phyloP scores from a whole-genome alignment of 1,284 basidiomycete species.

The Blastosporella zonata region DNA sequence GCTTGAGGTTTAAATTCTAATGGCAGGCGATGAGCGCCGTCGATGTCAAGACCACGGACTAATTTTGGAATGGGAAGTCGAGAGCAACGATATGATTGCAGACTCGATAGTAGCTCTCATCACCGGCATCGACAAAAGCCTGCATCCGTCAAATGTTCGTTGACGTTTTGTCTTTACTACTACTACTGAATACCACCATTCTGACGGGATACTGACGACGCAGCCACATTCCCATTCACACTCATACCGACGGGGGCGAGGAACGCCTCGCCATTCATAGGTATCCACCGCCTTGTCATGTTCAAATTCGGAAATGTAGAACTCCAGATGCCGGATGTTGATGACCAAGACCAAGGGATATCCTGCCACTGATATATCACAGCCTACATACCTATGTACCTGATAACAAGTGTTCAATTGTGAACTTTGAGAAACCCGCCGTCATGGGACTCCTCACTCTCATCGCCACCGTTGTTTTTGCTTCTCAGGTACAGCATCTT shows the following conservation, averaged over 20 bases:
- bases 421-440: slow-evolving; percentile 25
- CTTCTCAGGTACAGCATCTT: slow-evolving; percentile 21
- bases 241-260: too few relatives aligned
- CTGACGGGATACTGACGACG: slow-evolving; percentile 47
- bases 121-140: slow-evolving; percentile 90
- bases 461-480: slow-evolving; percentile 17
- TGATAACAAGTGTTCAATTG: too few relatives aligned
- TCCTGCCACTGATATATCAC: too few relatives aligned
- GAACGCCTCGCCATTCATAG: slow-evolving; percentile 44
- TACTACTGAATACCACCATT: slow-evolving; percentile 2
- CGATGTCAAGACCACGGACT: slow-evolving; percentile 89
- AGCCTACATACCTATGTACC: too few relatives aligned
- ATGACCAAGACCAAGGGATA: slow-evolving; percentile 24
- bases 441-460: slow-evolving; percentile 21
- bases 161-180: slow-evolving; percentile 7
- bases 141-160: slow-evolving; percentile 90
- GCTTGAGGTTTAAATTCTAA: not conserved
- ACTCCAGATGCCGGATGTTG: slow-evolving; percentile 62
- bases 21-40: slow-evolving; percentile 87
- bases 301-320: slow-evolving; percentile 96
- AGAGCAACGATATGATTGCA: slow-evolving; percentile 99
- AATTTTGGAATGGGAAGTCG: slow-evolving; percentile 91
- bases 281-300: slow-evolving; percentile 79
- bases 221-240: slow-evolving; percentile 53
- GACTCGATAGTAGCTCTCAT: slow-evolving; percentile 92